Evolutionary conservation across 371 early-diverging fungal species (phyloP).

Genomic region (Syncephalastrum racemosum): DNA sequence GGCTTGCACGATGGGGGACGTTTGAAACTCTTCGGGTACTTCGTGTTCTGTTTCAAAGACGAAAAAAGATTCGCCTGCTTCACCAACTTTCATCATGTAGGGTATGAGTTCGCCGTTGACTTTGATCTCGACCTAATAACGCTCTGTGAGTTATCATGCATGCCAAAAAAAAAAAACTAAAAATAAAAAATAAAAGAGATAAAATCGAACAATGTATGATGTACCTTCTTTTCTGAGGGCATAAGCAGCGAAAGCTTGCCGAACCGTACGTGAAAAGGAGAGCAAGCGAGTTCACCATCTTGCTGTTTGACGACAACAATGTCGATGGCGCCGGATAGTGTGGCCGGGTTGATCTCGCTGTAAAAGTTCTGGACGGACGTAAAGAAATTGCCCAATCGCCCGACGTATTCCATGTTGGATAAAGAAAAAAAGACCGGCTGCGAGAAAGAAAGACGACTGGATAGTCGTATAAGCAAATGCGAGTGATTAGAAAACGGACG

Average conservation of each 20-base stretch:
- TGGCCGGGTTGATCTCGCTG: conserved; percentile 94
- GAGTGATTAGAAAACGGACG: no score
- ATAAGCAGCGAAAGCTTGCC: conserved; percentile 91
- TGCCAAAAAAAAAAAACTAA: conserved; percentile 6
- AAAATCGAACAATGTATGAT: background rate
- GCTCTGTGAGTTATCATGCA: background rate
- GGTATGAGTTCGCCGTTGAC: conserved; percentile 86
- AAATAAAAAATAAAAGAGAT: conserved; percentile 2
- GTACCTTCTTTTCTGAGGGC: conserved; percentile 82
- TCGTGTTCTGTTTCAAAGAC: conserved; percentile 88
- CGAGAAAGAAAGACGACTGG: no score
- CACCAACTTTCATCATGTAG: conserved; percentile 95
- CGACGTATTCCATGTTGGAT: conserved; percentile 27
- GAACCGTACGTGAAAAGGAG: conserved; percentile 97
- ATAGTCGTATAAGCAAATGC: no score
- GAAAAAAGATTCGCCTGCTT: conserved; percentile 98
- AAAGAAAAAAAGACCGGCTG: background rate
- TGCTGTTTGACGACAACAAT: conserved; percentile 87
- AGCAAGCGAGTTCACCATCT: conserved; percentile 79
- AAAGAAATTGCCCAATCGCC: conserved; percentile 31
- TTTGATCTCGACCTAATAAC: conserved; percentile 76
- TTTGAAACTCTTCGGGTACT: conserved; percentile 89
- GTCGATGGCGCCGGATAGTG: conserved; percentile 98
- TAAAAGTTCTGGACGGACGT: conserved; percentile 90
- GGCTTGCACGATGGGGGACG: conserved; percentile 87